Conservation (phyloP, 1,284 basidiomycete species). For the Rhodofomes roseus region DNA sequence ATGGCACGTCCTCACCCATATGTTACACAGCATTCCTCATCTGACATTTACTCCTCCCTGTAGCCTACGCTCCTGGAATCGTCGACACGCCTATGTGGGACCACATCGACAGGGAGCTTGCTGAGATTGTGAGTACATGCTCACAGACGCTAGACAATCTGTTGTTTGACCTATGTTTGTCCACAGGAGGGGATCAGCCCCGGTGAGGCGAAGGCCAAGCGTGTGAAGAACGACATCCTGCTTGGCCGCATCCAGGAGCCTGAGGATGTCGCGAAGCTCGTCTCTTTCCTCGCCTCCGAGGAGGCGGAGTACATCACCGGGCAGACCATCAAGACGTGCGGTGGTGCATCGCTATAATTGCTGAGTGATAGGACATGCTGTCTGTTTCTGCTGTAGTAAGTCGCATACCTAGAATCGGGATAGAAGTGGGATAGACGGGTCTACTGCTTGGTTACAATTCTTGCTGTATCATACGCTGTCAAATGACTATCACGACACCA, state of each 20-base stretch:
- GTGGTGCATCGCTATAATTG: constrained; percentile 27
- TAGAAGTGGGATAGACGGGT: background rate
- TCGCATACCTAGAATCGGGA: background rate
- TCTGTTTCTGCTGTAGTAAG: background rate
- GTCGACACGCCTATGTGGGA: constrained; percentile 36
- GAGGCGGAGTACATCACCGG: constrained; percentile 40
- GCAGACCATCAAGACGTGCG: constrained; percentile 34
- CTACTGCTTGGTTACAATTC: background rate
- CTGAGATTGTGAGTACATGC: constrained; percentile 23
- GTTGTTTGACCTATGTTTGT: background rate
- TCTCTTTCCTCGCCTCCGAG: constrained; percentile 39
- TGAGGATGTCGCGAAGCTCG: constrained; percentile 40
- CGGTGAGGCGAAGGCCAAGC: constrained; percentile 29
- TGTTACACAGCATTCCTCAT: background rate
- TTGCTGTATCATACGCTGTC: background rate
- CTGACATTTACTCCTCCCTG: background rate
- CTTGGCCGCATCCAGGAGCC: constrained; percentile 32
- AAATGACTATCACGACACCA: background rate
- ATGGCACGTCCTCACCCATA: constrained; percentile 19
- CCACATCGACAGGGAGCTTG: constrained; percentile 32
- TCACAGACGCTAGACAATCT: background rate
- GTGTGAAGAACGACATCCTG: constrained; percentile 29
- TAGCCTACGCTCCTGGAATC: constrained; percentile 33
- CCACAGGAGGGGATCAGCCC: constrained; percentile 25
- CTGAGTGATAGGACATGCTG: background rate